phyloP scores from a whole-genome alignment of 257 asterid species.

The Penstemon davidsonii region DNA sequence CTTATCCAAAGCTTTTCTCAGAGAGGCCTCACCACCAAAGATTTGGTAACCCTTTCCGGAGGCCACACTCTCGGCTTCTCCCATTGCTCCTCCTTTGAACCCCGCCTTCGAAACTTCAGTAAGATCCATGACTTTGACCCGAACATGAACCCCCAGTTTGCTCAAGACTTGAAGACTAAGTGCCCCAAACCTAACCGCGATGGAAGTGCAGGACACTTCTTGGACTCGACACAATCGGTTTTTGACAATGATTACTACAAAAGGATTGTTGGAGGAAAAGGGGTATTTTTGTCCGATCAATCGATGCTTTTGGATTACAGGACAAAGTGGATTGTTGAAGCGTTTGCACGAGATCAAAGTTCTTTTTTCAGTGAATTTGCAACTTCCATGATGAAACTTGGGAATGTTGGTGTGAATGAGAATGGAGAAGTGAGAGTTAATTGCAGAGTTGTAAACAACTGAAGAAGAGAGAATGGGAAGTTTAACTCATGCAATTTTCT shows the following conservation, averaged over 20 bases:
- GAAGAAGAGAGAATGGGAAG: conserved; percentile 14
- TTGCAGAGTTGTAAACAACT: conserved; percentile 60
- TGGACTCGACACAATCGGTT: conserved; percentile 56
- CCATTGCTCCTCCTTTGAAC: conserved; percentile 77
- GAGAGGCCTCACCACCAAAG: conserved; percentile 56
- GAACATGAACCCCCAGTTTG: conserved; percentile 43
- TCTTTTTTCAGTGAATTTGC: conserved; percentile 58
- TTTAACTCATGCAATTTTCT: background rate
- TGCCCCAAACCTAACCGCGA: conserved; percentile 52
- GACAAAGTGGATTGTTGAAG: conserved; percentile 57
- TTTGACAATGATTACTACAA: conserved; percentile 64
- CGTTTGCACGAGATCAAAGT: conserved; percentile 52
- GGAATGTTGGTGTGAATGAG: conserved; percentile 59
- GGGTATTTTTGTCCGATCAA: conserved; percentile 67
- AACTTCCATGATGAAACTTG: conserved; percentile 60
- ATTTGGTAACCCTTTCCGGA: conserved; percentile 73
- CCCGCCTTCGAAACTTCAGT: conserved; percentile 70
- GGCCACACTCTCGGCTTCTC: conserved; percentile 78
- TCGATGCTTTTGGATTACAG: conserved; percentile 48
- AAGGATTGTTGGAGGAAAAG: conserved; percentile 47
- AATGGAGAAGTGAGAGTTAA: conserved; percentile 56
- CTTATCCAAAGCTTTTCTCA: conserved; percentile 55
- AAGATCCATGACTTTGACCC: conserved; percentile 60
- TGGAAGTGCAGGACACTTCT: conserved; percentile 52
- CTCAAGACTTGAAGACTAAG: conserved; percentile 41